Base-by-base conservation (phyloP, 2,329 filamentous ascomycete species). In the Graphium sp. region DNA sequence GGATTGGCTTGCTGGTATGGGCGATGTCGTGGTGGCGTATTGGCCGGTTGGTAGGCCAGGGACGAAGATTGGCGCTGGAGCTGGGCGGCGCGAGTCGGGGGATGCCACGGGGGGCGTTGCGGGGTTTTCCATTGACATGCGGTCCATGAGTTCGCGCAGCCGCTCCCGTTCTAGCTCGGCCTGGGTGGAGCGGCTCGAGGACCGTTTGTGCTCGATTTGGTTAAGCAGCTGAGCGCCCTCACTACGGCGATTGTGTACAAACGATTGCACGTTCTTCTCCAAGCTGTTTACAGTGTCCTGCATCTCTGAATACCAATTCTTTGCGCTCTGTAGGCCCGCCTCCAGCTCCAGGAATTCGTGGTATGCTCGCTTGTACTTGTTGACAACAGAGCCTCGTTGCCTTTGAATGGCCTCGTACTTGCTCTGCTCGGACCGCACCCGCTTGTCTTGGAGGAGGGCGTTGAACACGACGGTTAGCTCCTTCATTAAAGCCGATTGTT, bases 291-390 rank as follows among this genome's bases (percentile, higher is more conserved):
- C 83, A 1, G 84, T 94, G 37, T 94, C 84, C 41, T 77, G 79
- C 84, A 95, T 98, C 48, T 95, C 89, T 4, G 69, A 67, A 47
- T 98, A 98, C 68, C 93, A 98, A 30, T 74, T 75, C 52, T 89
- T 85, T 6, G 91, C 89, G 39, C 85, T 76, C 43, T 78, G 69
- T 5, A 98, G 60, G 2, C 89, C 89, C 7, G 84, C 78, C 37
- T 81, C 72, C 9, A 98, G 66, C 41, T 93, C 87, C 34, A 91
- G 67, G 48, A 93, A 95, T 37, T 87, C 83, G 48, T 93, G 83
- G 42, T 91, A 91, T 2, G 89, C 74, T 35, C 83, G 78, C 51
- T 84, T 85, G 53, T 95, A 98, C 47, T 75, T 82, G 41, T 73
- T 74, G 52, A 93, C 71, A 5, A 91, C 85, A 0, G 73, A 62